Base-by-base conservation (phyloP, 495 filamentous ascomycete genomes). In the Tirmania nivea region DNA sequence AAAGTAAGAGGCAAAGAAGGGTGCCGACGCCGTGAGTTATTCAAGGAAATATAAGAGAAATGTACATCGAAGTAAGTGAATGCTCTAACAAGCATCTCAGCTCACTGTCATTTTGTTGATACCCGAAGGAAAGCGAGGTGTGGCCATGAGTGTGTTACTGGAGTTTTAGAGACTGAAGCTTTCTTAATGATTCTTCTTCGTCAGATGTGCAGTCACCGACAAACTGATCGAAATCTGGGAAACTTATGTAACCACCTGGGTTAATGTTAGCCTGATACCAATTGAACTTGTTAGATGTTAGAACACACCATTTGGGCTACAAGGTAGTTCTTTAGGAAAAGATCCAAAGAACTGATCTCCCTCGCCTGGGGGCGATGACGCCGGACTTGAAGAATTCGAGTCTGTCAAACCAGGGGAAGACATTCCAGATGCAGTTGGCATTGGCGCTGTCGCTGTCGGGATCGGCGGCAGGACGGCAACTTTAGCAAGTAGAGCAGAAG, bases 221-320 rank as follows among this genome's bases (percentile, higher is more conserved):
- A 50, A 62, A 62, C 50, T 56, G 56, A 59, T 73, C 70, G 53
- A 72, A 73, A 52, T 69, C 68, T 9, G 70, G 70, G 55, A 73
- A 73, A 56, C 67, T 70, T 39, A 72, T 59, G 57, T 73, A 73
- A 17, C 68, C 69, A 54, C 70, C 70, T 63, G 56, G 48, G 52
- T 52, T 49, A 14, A 19, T 35, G 56, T 67, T 64, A 55, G 60
- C 51, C 20, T 31, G 16, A 49, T 39, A 37, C 37, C 17, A 20
- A 10, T 16, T 9, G 34, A 8, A 3, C 19, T 10, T 4, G 47
- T 25, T 42, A 50, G 12, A 54, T n/a, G 42, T 14, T 1, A 16
- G 45, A 16, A 56, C 60, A 52, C 57, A 64, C 62, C 62, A 52
- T 64, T 54, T 47, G 62, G 61, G 12, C 62, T 64, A 42, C 59